phyloP scores from a whole-genome alignment of 495 filamentous ascomycete species.

The Penicillium flavigenum region DNA sequence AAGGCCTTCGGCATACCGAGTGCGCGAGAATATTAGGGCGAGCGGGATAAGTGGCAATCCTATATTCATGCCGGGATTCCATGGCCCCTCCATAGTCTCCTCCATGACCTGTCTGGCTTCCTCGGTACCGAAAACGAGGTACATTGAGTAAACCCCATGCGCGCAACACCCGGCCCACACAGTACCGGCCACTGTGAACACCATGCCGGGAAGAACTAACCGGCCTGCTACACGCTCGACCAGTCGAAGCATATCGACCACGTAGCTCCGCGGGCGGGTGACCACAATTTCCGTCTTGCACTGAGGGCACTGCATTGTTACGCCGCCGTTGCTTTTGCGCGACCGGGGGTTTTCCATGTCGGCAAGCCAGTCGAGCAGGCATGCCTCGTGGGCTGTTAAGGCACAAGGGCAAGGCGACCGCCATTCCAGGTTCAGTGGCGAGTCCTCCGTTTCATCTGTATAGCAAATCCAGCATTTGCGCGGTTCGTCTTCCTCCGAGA shows the following conservation, averaged over 20 bases:
- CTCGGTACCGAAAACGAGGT: slow-evolving; percentile 61
- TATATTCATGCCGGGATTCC: slow-evolving; percentile 47
- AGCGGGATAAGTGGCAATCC: slow-evolving; percentile 64
- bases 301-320: slow-evolving; percentile 76
- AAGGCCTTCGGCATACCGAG: slow-evolving; percentile 55
- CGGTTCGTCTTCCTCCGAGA: slow-evolving; percentile 41
- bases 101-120: slow-evolving; percentile 55
- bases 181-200: slow-evolving; percentile 54
- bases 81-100: slow-evolving; percentile 37
- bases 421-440: slow-evolving; percentile 67
- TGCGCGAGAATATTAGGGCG: slow-evolving; percentile 58
- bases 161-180: slow-evolving; percentile 55
- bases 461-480: slow-evolving; percentile 94
- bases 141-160: slow-evolving; percentile 60
- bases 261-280: slow-evolving; percentile 64
- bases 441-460: slow-evolving; percentile 76
- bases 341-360: slow-evolving; percentile 67
- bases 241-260: slow-evolving; percentile 59
- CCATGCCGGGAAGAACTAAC: slow-evolving; percentile 58
- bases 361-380: slow-evolving; percentile 86
- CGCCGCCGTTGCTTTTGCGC: slow-evolving; percentile 48
- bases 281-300: slow-evolving; percentile 81
- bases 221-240: slow-evolving; percentile 55
- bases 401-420: slow-evolving; percentile 85
- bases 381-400: slow-evolving; percentile 85